Conservation (phyloP, 805 yeast species). For the Suhomyces sp. region DNA sequence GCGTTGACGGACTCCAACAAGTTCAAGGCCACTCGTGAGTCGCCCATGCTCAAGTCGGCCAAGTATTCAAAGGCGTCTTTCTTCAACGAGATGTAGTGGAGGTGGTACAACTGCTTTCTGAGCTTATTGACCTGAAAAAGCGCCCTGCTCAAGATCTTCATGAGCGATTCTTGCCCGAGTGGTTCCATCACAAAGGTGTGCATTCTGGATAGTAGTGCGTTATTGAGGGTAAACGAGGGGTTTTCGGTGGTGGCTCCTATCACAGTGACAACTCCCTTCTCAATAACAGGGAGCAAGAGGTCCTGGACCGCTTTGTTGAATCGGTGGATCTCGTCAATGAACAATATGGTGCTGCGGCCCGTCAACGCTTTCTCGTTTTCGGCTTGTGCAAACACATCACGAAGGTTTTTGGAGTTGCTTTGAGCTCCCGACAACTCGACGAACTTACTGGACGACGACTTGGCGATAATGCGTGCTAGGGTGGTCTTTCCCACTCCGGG, state of each 20-base stretch:
- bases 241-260: slow-evolving; percentile 64
- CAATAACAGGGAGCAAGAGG: slow-evolving; percentile 40
- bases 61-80: slow-evolving; percentile 63
- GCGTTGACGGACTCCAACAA: slow-evolving; percentile 71
- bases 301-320: slow-evolving; percentile 45
- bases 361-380: slow-evolving; percentile 34
- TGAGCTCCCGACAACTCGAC: slow-evolving; percentile 42
- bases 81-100: slow-evolving; percentile 50
- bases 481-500: slow-evolving; percentile 47
- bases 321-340: slow-evolving; percentile 44
- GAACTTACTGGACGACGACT: slow-evolving; percentile 28
- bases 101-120: slow-evolving; percentile 49
- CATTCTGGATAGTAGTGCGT: slow-evolving; percentile 43
- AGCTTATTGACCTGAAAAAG: slow-evolving; percentile 52
- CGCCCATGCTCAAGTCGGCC: slow-evolving; percentile 79
- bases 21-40: slow-evolving; percentile 80
- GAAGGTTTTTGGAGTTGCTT: slow-evolving; percentile 32
- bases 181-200: slow-evolving; percentile 45
- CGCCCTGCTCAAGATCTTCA: slow-evolving; percentile 35
- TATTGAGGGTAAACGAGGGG: slow-evolving; percentile 42
- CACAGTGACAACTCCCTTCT: slow-evolving; percentile 37
- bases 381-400: slow-evolving; percentile 35
- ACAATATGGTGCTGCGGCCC: slow-evolving; percentile 31
- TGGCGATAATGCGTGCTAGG: slow-evolving; percentile 38
- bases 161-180: slow-evolving; percentile 27